Base-by-base conservation (phyloP, 1,284 basidiomycete species). In the Trichosporon coremiiforme region DNA sequence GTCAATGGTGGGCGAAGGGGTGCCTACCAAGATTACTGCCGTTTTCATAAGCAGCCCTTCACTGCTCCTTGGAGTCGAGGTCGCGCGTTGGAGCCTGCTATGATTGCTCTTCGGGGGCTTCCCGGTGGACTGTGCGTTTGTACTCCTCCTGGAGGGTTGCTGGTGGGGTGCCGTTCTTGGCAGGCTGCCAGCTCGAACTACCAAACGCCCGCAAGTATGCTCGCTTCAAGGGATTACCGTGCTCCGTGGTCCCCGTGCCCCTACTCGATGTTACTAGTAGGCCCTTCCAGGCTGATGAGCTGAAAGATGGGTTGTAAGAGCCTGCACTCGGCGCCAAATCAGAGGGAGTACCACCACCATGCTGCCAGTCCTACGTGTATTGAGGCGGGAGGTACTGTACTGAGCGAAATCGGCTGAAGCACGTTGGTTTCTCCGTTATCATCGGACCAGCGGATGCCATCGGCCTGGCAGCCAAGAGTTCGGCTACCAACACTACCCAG, bases 401-500 rank as follows among this genome's bases (percentile, higher is more conserved):
- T 15, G 13, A 9, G 55, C 25, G n/a, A n/a, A 33, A 9, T 33
- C 57, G 57, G 57, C 29, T 33, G 57, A 33, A 60, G 31, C 31
- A 33, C 57, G 4, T 60, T 60, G 57, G 57, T 60, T 60, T 60
- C 35, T 60, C 57, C 57, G 57, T 60, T 60, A 60, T 60, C 57
- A 53, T 22, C 47, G 47, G 47, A 1, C n/a, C 20, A n/a, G n/a
- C n/a, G n/a, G n/a, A n/a, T n/a, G n/a, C n/a, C n/a, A n/a, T n/a
- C n/a, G n/a, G n/a, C n/a, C n/a, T n/a, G n/a, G n/a, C n/a, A n/a
- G n/a, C n/a, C n/a, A n/a, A n/a, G n/a, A 10, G 20, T 22, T 53
- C 47, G 47, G 47, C 47, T 53, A 53, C 47, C 47, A 53, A 20
- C n/a, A 4, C 8, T 20, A 6, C 20, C 47, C 8, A 6, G 12